Conservation (phyloP, 176 grass and related monocot species). For the Urochloa ruziziensis region DNA sequence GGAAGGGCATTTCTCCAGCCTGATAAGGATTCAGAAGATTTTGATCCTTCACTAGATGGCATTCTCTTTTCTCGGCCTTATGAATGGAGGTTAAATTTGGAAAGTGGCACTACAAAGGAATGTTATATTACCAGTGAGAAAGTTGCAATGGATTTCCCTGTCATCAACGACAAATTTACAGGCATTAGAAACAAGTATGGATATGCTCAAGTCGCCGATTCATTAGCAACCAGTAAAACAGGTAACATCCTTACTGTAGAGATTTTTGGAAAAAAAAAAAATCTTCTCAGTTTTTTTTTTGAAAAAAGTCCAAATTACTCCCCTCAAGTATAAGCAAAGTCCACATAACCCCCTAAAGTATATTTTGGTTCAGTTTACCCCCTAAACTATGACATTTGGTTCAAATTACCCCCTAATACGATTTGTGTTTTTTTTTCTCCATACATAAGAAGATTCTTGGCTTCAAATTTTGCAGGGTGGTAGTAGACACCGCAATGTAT, state of each 20-base stretch:
- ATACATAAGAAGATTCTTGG: too few species aligned
- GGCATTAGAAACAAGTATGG: conserved; percentile 41
- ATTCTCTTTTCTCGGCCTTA: conserved; percentile 48
- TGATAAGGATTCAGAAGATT: conserved; percentile 20
- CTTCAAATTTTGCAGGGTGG: too few species aligned
- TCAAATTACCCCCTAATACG: too few species aligned
- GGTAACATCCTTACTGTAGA: background rate
- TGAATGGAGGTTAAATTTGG: conserved; percentile 38
- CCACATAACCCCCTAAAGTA: too few species aligned
- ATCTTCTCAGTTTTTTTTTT: background rate
- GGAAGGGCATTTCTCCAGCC: conserved; percentile 35
- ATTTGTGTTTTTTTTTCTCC: too few species aligned
- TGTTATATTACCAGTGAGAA: conserved; percentile 33
- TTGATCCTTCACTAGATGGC: conserved; percentile 41
- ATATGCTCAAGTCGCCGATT: conserved; percentile 47
- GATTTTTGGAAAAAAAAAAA: background rate
- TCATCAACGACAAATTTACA: conserved; percentile 26
- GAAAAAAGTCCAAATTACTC: too few species aligned
- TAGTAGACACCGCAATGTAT: too few species aligned
- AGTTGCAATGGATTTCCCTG: conserved; percentile 47
- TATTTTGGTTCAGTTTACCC: too few species aligned
- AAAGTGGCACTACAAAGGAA: conserved; percentile 22
- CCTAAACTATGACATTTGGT: too few species aligned
- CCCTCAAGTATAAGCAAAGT: too few species aligned
- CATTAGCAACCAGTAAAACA: conserved; percentile 23